Evolutionary conservation across 202 grass and related monocot genomes (phyloP).

Genomic region (Zizania palustris): DNA sequence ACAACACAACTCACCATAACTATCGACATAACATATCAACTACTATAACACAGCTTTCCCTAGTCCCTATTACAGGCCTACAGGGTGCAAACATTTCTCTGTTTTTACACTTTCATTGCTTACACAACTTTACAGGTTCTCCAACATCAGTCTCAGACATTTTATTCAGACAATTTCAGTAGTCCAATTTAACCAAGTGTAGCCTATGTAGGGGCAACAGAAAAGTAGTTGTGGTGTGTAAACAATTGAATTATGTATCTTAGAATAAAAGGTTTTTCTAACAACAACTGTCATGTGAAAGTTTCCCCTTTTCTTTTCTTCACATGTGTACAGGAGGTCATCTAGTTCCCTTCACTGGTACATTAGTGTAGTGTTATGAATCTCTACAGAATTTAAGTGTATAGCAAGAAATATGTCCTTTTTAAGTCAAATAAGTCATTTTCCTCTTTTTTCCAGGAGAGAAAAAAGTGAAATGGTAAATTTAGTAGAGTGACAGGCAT

Average conservation of each 20-base stretch:
- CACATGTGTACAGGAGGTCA: neutral
- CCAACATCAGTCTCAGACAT: neutral
- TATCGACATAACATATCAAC: neutral
- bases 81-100: neutral
- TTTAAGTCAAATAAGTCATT: neutral
- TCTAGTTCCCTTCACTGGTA: neutral
- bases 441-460: neutral
- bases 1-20: neutral
- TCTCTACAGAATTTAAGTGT: neutral
- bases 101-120: neutral
- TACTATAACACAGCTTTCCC: neutral
- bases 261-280: neutral
- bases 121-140: neutral
- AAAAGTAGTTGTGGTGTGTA: neutral
- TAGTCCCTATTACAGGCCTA: neutral
- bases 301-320: neutral
- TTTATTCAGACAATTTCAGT: neutral
- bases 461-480: conserved; percentile 6
- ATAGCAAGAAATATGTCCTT: neutral
- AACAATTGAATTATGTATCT: neutral
- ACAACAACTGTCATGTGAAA: neutral
- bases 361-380: neutral
- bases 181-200: neutral
- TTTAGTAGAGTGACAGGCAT: neutral
- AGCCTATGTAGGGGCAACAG: neutral